These are phyloP conservation scores for Domatiomyces catenatus DNA, from an alignment of 2,329 filamentous ascomycete species.

Conservation along the genomic window DNA sequence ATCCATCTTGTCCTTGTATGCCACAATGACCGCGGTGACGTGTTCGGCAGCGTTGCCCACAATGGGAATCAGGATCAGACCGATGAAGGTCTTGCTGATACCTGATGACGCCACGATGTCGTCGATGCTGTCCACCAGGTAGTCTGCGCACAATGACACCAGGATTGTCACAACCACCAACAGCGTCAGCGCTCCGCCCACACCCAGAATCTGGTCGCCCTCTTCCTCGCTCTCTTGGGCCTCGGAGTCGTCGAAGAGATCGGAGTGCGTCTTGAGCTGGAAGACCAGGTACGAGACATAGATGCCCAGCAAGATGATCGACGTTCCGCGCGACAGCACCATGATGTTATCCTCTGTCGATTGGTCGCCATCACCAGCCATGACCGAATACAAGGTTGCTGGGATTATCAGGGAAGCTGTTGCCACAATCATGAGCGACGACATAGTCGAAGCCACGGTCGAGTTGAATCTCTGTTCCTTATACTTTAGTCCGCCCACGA, in stretches of 20 bases:
- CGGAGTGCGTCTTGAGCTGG: conserved; percentile 59
- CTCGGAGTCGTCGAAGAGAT: conserved; percentile 46
- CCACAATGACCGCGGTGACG: conserved; percentile 66
- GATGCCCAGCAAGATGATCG: conserved; percentile 57
- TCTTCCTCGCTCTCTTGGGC: conserved; percentile 19
- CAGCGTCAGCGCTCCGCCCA: conserved; percentile 48
- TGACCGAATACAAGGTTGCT: conserved; percentile 55
- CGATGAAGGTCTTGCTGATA: conserved; percentile 69
- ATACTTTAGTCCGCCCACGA: conserved; percentile 56
- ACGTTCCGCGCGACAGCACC: conserved; percentile 57
- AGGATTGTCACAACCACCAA: conserved; percentile 55
- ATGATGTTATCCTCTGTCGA: conserved; percentile 43
- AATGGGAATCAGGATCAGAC: conserved; percentile 63
- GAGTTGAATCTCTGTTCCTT: conserved; percentile 48
- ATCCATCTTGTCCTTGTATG: conserved; percentile 55
- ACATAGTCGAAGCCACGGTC: conserved; percentile 38
- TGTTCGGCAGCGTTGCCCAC: conserved; percentile 70
- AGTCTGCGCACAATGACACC: conserved; percentile 61
- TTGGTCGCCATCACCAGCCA: conserved; percentile 28
- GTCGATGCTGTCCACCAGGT: conserved; percentile 62
- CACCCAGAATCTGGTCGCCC: conserved; percentile 41
- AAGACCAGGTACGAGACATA: conserved; percentile 66
- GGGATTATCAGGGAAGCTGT: conserved; percentile 67
- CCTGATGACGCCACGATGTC: conserved; percentile 51
- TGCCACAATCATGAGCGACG: conserved; percentile 58